phyloP scores from a whole-genome alignment of 306 rosid species.

The Inga oerstediana region DNA sequence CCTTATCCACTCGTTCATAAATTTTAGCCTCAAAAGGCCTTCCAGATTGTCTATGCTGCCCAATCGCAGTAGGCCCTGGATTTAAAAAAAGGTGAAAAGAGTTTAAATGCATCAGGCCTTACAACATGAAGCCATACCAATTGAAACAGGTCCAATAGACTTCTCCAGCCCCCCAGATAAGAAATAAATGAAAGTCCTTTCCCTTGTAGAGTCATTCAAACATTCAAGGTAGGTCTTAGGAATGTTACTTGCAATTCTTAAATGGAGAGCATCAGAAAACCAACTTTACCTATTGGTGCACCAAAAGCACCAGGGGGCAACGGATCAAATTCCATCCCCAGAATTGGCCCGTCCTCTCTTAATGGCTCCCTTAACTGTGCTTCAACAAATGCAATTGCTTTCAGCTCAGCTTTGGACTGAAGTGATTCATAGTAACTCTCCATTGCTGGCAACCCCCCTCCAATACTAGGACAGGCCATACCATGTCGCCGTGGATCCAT shows the following conservation, averaged over 20 bases:
- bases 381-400: conserved; percentile 71
- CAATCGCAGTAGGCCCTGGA: conserved; percentile 42
- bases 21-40: conserved; percentile 52
- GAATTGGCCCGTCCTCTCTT: conserved; percentile 76
- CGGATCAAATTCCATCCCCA: conserved; percentile 80
- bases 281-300: conserved; percentile 61
- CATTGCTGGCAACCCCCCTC: conserved; percentile 41
- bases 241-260: not conserved
- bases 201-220: not conserved
- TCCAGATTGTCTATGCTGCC: conserved; percentile 52
- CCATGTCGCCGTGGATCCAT: conserved; percentile 41
- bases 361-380: conserved; percentile 65
- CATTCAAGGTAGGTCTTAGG: not conserved
- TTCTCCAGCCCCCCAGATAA: not conserved
- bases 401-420: conserved; percentile 53
- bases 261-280: not conserved
- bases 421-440: conserved; percentile 49
- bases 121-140: conserved; percentile 31
- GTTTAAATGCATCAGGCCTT: conserved; percentile 23
- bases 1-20: conserved; percentile 54
- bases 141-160: conserved; percentile 25
- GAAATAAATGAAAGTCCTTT: not conserved
- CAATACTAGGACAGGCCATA: conserved; percentile 44
- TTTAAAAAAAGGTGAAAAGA: conserved; percentile 19
- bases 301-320: conserved; percentile 83